Conservation (phyloP, 208 protist species). For the Entamoeba nuttalli region DNA sequence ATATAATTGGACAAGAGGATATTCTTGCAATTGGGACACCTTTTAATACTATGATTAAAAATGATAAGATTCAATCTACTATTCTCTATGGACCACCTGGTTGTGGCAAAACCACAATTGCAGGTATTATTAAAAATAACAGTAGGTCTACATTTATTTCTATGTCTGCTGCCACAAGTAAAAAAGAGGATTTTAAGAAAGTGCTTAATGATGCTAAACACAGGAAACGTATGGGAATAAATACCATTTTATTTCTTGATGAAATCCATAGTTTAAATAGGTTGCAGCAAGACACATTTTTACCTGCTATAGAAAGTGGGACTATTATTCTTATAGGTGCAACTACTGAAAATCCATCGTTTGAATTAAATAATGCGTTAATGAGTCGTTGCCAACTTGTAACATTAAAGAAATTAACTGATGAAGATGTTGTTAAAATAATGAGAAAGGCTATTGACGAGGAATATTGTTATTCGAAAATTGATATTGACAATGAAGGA, state of each 20-base stretch:
- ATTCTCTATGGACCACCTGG: slow-evolving; percentile 44
- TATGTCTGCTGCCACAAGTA: slow-evolving; percentile 14
- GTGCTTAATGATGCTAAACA: background rate
- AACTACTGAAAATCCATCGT: slow-evolving; percentile 47
- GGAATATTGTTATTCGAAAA: background rate
- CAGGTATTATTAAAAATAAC: slow-evolving; percentile 19
- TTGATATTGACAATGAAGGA: background rate
- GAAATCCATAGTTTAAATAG: slow-evolving; percentile 44
- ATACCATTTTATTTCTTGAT: slow-evolving; percentile 46
- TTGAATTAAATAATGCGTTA: background rate
- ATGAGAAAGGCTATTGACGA: background rate
- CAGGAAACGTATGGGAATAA: background rate
- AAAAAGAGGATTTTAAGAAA: slow-evolving; percentile 23
- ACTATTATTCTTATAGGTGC: slow-evolving; percentile 43
- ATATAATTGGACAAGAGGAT: background rate
- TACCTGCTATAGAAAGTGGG: slow-evolving; percentile 39
- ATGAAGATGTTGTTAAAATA: background rate
- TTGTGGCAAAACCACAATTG: slow-evolving; percentile 44
- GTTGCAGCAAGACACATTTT: slow-evolving; percentile 39
- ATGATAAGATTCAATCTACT: slow-evolving; percentile 7
- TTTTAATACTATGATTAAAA: background rate
- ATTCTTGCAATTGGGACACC: background rate
- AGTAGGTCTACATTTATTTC: slow-evolving; percentile 8
- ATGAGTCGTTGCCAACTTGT: background rate
- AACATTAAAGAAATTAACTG: background rate